Base-by-base conservation (phyloP, 202 grass and related monocot genomes). In the Panicum hallii region DNA sequence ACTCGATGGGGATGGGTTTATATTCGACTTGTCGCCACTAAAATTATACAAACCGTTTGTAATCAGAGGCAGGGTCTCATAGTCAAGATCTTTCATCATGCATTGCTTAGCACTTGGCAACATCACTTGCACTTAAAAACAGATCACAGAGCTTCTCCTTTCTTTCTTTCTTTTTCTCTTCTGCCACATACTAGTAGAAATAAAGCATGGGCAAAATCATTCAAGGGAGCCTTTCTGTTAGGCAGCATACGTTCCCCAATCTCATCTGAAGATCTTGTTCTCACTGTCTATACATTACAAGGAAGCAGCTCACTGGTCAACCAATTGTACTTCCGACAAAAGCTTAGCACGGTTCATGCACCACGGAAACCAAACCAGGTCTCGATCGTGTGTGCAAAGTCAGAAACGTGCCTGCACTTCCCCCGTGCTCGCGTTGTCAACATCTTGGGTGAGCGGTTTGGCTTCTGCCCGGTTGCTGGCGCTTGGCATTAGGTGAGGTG, bases 401-500 rank as follows among this genome's bases (percentile, higher is more conserved):
- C 84, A 74, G 58, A 54, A 74, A 57, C 48, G 20, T 82, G 63
- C 26, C 64, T 22, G 55, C 52, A 9, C 30, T 17, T 75, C 77
- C 11, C 44, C 44, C 45, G 12, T 44, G 41, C 65, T 81, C 6
- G 14, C 26, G 53, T 61, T 11, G 81, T 89, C 82, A 85, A 77
- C 79, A 49, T 73, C 58, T 82, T 89, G 42, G 48, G 77, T 73
- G 47, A 79, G 36, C 5, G 28, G 55, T 41, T 82, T 85, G 23
- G 11, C 22, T 20, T 34, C 22, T 72, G 17, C 3, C 16, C 19
- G 45, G 2, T 56, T 38, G 36, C 36, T 38, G 56, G 28, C 58
- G 36, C 47, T 58, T 74, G 14, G 79, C 19, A 55, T 83, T 83
- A 67, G 83, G 84, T 83, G 88, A 77, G 67, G 65, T 61, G 13